These are phyloP conservation scores for Camellia lanceoleosa DNA, from an alignment of 148 eudicot species.

Conservation along the genomic window DNA sequence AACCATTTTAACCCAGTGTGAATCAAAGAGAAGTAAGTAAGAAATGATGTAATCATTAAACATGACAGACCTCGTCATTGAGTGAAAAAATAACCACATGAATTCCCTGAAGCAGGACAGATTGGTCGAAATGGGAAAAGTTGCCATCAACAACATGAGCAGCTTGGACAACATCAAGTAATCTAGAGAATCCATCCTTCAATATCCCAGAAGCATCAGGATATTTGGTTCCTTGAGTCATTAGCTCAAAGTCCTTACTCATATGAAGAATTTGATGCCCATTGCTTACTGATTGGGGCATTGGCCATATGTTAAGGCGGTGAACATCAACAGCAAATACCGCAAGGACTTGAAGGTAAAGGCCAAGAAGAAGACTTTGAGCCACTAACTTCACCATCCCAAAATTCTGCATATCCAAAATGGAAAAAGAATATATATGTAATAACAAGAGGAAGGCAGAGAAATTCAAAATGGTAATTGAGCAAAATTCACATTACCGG, in stretches of 20 bases:
- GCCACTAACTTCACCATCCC: conserved; percentile 42
- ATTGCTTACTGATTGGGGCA: conserved; percentile 55
- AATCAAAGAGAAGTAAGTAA: background rate
- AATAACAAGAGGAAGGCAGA: background rate
- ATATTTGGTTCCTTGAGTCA: conserved; percentile 56
- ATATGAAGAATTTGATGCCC: conserved; percentile 46
- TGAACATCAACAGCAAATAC: conserved; percentile 34
- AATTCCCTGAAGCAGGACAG: conserved; percentile 57
- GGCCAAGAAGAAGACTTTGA: conserved; percentile 21
- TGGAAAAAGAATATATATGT: background rate
- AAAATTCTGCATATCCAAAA: conserved; percentile 13
- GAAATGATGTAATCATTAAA: background rate
- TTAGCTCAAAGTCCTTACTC: conserved; percentile 52
- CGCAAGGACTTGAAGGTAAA: conserved; percentile 27
- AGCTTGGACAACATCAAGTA: conserved; percentile 36
- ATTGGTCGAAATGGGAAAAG: conserved; percentile 29
- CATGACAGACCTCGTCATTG: conserved; percentile 58
- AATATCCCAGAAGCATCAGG: conserved; percentile 53
- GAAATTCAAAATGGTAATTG: background rate
- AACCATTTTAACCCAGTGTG: background rate
- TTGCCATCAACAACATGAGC: conserved; percentile 59
- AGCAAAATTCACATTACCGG: background rate
- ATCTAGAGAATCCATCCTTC: conserved; percentile 61
- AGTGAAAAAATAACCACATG: conserved; percentile 58
- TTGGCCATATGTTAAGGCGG: conserved; percentile 79